phyloP scores from a whole-genome alignment of 371 early-diverging fungal genomes.

The Mortierella sp. region DNA sequence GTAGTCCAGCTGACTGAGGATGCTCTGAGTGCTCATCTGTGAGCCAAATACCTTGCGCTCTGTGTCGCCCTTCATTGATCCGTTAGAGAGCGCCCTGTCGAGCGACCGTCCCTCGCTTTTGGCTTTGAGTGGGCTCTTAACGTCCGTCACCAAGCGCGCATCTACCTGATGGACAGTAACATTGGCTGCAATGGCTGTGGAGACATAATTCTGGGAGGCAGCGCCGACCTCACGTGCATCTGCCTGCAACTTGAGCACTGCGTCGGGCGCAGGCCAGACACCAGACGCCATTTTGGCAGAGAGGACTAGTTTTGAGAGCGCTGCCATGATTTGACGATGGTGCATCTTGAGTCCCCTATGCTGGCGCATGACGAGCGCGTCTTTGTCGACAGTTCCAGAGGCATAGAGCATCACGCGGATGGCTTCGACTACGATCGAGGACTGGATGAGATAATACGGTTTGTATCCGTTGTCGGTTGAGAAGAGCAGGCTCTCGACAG shows the following conservation, averaged over 20 bases:
- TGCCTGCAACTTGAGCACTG: slow-evolving; percentile 71
- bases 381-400: slow-evolving; percentile 79
- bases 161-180: slow-evolving; percentile 46
- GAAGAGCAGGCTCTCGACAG: slow-evolving; percentile 71
- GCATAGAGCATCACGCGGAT: slow-evolving; percentile 87
- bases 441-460: slow-evolving; percentile 67
- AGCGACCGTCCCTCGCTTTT: slow-evolving; percentile 9
- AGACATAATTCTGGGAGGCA: slow-evolving; percentile 39
- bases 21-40: slow-evolving; percentile 39
- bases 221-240: slow-evolving; percentile 69
- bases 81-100: slow-evolving; percentile 27
- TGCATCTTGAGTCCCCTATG: slow-evolving; percentile 75
- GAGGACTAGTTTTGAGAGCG: slow-evolving; percentile 84
- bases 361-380: slow-evolving; percentile 69
- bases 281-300: slow-evolving; percentile 86
- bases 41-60: slow-evolving; percentile 47
- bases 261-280: slow-evolving; percentile 86
- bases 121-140: slow-evolving; percentile 25
- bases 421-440: slow-evolving; percentile 75
- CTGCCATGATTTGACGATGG: slow-evolving; percentile 83
- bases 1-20: slow-evolving; percentile 45
- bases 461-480: slow-evolving; percentile 71
- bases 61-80: slow-evolving; percentile 19
- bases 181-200: slow-evolving; percentile 33
- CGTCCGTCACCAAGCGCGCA: slow-evolving; percentile 38